Evolutionary conservation across 2,329 filamentous ascomycete genomes (phyloP).

Genomic region (Harringtonia lauricola): DNA sequence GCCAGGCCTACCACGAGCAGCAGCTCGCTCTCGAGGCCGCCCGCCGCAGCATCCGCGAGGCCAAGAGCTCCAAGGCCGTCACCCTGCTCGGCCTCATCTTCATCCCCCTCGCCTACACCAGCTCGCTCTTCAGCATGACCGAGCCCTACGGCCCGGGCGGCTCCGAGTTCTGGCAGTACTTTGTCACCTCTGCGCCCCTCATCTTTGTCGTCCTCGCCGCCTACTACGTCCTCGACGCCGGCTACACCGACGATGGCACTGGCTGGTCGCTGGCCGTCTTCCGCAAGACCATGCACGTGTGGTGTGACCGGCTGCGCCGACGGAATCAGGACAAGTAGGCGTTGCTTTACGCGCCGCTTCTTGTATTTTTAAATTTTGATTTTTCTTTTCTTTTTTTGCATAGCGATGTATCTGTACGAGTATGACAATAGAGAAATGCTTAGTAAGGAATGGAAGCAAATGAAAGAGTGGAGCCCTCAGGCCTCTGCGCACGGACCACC

Average conservation of each 20-base stretch:
- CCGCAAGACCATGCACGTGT: neutral
- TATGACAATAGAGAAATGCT: too few relatives aligned
- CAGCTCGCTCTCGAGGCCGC: conserved; percentile 10
- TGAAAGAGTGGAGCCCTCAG: too few relatives aligned
- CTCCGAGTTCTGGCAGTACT: conserved; percentile 13
- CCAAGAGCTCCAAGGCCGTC: conserved; percentile 14
- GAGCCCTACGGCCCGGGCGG: conserved; percentile 12
- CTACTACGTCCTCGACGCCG: conserved; percentile 14
- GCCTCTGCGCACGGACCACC: too few relatives aligned
- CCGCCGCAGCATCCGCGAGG: conserved; percentile 13
- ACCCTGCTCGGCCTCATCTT: conserved; percentile 16
- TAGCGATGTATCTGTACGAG: too few relatives aligned
- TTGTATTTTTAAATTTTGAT: too few relatives aligned
- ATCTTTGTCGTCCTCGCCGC: conserved; percentile 11
- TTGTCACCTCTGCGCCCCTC: conserved; percentile 11
- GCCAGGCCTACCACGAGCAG: conserved; percentile 14
- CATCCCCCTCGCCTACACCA: conserved; percentile 14
- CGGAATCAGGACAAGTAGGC: neutral
- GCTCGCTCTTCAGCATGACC: conserved; percentile 14
- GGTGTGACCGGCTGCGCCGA: neutral
- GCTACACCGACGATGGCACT: conserved; percentile 14
- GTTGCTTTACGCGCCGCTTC: too few relatives aligned
- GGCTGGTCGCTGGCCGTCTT: conserved; percentile 12
- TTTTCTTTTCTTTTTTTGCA: too few relatives aligned
- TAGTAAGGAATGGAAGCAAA: too few relatives aligned